Evolutionary conservation across 768 basidiomycete genomes (phyloP), one percentile per base, ranked within the genome.

Genomic region (Leucocoprinus birnbaumii): DNA sequence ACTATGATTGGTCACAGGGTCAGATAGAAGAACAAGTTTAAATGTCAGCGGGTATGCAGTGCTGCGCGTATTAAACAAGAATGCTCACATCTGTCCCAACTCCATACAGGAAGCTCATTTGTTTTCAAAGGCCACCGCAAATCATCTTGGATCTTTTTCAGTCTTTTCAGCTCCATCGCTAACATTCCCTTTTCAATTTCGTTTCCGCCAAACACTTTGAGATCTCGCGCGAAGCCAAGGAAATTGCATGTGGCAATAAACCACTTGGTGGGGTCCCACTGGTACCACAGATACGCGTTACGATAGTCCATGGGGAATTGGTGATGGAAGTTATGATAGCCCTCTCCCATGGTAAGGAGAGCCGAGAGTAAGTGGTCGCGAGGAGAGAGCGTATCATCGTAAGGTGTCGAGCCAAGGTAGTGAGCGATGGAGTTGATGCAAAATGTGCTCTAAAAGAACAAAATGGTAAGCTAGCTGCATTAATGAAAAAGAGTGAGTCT

Each of bases 211-310:
- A 97, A 97, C 35, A 82, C 78, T 61, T 87, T 85, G 56, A 97
- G 79, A 65, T 94, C 82, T 42, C 74, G 83, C n/a, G 94, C 94
- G 26, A 94, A 71, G 3, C 91, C 87, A 25, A 91, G 47, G 46
- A 66, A 57, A 19, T 75, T 77, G 61, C 84, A 86, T 38, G 74
- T 59, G 18, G 77, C 83, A 64, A 97, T 97, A 75, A 97, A 94
- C 94, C 94, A 95, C 72, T 96, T 94, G 3, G 94, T 94, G 3
- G 92, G 92, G 66, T 94, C 91, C 64, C 93, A 94, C 68, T 94
- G 92, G 63, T 87, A 89, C 87, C 86, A 89, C 18, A 76, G 68
- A 60, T 80, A 83, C 3, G 90, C 90, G 64, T 92, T 92, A 44
- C 91, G 76, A 71, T 84, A 89, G 65, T 90, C 88, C 87, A 87